A percentile compares a stretch with the other conserved stretches of the same genome.
These are phyloP conservation scores for Cucurbita maxima DNA, from an alignment of 306 rosid species.

Conservation along the genomic window DNA sequence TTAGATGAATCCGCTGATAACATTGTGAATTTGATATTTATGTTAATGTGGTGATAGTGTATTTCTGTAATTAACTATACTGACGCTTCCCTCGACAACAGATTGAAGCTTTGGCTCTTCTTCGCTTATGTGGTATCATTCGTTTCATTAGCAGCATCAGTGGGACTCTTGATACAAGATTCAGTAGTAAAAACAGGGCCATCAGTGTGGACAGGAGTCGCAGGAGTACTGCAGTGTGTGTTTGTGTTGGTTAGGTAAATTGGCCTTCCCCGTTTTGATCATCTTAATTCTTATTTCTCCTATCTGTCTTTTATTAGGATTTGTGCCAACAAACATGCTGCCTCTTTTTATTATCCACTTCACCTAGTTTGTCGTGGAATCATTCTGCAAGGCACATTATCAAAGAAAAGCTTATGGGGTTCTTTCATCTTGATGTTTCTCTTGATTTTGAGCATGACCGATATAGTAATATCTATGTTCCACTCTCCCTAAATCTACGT, in stretches of 20 bases:
- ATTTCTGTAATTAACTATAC: background rate
- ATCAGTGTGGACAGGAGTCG: conserved; percentile 89
- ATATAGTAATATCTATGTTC: background rate
- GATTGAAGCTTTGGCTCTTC: conserved; percentile 98
- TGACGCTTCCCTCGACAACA: conserved; percentile 27
- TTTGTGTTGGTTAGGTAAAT: conserved; percentile 71
- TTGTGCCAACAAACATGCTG: background rate
- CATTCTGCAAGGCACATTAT: background rate
- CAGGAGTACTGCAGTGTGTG: conserved; percentile 85
- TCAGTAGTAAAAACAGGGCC: conserved; percentile 74
- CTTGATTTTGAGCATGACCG: background rate
- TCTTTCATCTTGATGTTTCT: background rate
- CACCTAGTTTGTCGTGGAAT: background rate
- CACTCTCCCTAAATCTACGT: background rate
- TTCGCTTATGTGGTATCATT: conserved; percentile 89
- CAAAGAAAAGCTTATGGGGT: background rate
- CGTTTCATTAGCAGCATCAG: conserved; percentile 95
- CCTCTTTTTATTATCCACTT: background rate
- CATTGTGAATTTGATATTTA: background rate
- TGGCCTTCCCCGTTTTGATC: conserved; percentile 5
- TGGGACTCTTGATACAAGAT: conserved; percentile 82
- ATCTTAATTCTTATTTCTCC: background rate
- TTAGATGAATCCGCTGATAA: background rate
- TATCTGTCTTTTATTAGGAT: background rate
- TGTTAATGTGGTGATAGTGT: background rate